Percentiles rank a stretch among this genome's conserved stretches.
phyloP scores from a whole-genome alignment of 2,329 filamentous ascomycete species.

The Calonectria honghensis region DNA sequence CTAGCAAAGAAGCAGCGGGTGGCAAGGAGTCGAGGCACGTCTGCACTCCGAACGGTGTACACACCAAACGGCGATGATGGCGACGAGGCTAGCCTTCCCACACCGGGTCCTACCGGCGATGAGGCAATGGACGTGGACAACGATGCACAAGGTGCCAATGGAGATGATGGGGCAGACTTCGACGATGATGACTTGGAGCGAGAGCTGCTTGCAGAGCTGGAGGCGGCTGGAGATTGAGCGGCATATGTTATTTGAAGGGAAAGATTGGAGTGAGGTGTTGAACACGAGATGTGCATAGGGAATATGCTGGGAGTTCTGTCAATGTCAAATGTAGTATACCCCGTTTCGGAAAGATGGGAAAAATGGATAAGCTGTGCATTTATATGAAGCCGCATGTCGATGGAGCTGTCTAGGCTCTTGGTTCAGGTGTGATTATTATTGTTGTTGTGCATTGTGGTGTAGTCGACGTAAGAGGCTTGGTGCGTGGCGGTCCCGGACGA shows the following conservation, averaged over 20 bases:
- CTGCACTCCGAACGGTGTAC: conserved; percentile 67
- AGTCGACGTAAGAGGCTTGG: conserved; percentile 22
- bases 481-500: neutral
- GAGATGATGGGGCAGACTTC: conserved; percentile 62
- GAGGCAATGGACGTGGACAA: conserved; percentile 59
- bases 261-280: conserved; percentile 27
- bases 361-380: conserved; percentile 21
- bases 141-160: conserved; percentile 50
- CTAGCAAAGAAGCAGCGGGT: conserved; percentile 72
- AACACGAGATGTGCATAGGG: conserved; percentile 34
- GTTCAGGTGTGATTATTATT: neutral
- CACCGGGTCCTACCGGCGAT: conserved; percentile 61
- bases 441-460: neutral
- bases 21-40: conserved; percentile 66
- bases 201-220: conserved; percentile 77
- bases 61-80: conserved; percentile 62
- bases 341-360: conserved; percentile 38
- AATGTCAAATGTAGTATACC: conserved; percentile 43
- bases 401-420: conserved; percentile 2
- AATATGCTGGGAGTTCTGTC: conserved; percentile 41
- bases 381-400: conserved; percentile 1
- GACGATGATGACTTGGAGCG: conserved; percentile 77
- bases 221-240: conserved; percentile 60
- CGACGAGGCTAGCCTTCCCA: conserved; percentile 62
- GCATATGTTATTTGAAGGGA: conserved; percentile 28